A percentile compares a stretch with the other conserved stretches of the same genome.
Evolutionary conservation across 2,329 filamentous ascomycete genomes (phyloP).

Genomic region (Stemphylium vesicarium): DNA sequence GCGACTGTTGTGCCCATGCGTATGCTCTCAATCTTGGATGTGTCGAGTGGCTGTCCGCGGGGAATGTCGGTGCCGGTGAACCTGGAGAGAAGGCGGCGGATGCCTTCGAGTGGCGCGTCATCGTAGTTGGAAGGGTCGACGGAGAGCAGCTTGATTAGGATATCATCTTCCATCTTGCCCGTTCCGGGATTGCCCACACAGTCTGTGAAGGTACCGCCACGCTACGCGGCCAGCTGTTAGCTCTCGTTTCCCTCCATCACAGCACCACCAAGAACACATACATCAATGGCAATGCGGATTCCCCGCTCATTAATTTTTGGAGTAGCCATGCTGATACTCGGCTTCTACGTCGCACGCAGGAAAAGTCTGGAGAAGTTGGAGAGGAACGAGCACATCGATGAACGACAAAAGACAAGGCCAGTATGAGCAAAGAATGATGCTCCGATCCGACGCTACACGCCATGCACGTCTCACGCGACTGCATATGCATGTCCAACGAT

Average conservation of each 20-base stretch:
- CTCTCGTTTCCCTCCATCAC: neutral
- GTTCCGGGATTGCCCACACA: slow-evolving; percentile 81
- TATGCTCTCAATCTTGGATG: slow-evolving; percentile 83
- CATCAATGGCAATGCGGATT: slow-evolving; percentile 75
- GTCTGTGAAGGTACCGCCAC: slow-evolving; percentile 91
- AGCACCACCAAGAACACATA: slow-evolving; percentile 17
- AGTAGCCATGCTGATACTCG: slow-evolving; percentile 28
- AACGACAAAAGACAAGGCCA: neutral
- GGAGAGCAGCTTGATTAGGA: slow-evolving; percentile 86
- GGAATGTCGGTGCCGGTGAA: slow-evolving; percentile 79
- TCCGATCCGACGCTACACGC: neutral
- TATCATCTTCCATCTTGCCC: slow-evolving; percentile 72
- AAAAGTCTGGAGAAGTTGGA: neutral
- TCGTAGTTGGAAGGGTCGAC: slow-evolving; percentile 90
- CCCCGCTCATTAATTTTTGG: slow-evolving; percentile 55
- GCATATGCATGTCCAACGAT: neutral
- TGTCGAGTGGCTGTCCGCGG: slow-evolving; percentile 80
- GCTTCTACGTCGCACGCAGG: neutral
- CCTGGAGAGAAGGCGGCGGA: slow-evolving; percentile 80
- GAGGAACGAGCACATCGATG: neutral
- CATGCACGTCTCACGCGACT: neutral
- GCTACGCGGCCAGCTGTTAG: slow-evolving; percentile 50
- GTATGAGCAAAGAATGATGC: neutral
- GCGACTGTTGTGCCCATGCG: slow-evolving; percentile 96
- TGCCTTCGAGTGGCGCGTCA: slow-evolving; percentile 90